Evolutionary conservation across 1,139 yeast genomes (phyloP).

Genomic region (Geotrichum cucujoidarum): DNA sequence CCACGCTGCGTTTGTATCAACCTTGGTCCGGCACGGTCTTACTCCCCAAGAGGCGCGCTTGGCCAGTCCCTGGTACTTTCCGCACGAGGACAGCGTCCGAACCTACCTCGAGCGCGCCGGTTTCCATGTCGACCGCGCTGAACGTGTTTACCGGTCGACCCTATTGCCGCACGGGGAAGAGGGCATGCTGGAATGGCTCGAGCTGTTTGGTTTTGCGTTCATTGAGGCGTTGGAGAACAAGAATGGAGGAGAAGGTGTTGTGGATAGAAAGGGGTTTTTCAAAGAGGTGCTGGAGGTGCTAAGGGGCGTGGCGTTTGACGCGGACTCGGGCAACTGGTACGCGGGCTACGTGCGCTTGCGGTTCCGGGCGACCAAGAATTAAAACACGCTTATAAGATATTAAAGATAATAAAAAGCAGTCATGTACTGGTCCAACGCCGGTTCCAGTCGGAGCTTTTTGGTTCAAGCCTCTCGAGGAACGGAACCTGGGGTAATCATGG

Average conservation of each 20-base stretch:
- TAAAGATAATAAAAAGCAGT: no score
- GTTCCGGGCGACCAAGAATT: constrained; percentile 16
- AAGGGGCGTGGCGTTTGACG: constrained; percentile 9
- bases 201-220: constrained; percentile 26
- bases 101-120: constrained; percentile 23
- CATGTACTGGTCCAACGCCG: no score
- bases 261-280: constrained; percentile 8
- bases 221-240: constrained; percentile 20
- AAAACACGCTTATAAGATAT: no score
- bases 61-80: constrained; percentile 26
- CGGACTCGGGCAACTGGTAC: constrained; percentile 11
- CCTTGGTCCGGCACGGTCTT: constrained; percentile 20
- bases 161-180: constrained; percentile 23
- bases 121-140: constrained; percentile 24
- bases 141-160: constrained; percentile 26
- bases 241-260: not conserved
- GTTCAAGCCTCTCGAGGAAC: no score
- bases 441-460: no score
- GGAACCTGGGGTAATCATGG: no score
- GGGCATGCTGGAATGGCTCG: constrained; percentile 26
- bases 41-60: constrained; percentile 12
- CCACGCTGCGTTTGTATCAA: constrained; percentile 23
- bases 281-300: constrained; percentile 16
- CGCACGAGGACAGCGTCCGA: constrained; percentile 20
- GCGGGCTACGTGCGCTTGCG: constrained; percentile 18